Evolutionary conservation across 768 basidiomycete species (phyloP).

Genomic region (Suillus occidentalis): DNA sequence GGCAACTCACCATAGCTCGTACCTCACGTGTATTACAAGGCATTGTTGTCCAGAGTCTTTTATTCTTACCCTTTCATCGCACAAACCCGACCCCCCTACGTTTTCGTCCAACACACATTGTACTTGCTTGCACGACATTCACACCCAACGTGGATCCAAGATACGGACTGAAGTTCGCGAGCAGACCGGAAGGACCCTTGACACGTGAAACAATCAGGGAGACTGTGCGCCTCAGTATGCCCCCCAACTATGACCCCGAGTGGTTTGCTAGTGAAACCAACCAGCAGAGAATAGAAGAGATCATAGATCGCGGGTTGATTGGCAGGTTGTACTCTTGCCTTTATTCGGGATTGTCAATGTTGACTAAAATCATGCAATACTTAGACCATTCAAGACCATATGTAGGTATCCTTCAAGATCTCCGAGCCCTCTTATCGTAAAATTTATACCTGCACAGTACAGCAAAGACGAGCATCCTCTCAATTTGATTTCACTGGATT

Average conservation of each 20-base stretch:
- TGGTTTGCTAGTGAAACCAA: constrained; percentile 36
- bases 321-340: constrained; percentile 17
- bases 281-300: constrained; percentile 24
- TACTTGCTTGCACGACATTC: constrained; percentile 37
- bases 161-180: constrained; percentile 32
- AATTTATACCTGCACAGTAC: constrained; percentile 7
- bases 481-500: constrained; percentile 31
- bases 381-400: constrained; percentile 32
- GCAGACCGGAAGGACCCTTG: constrained; percentile 15
- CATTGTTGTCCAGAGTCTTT: constrained; percentile 43
- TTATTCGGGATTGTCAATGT: neutral
- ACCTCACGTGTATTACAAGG: constrained; percentile 27
- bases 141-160: constrained; percentile 28
- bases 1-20: neutral
- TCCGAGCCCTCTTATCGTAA: neutral
- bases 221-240: constrained; percentile 29
- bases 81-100: constrained; percentile 35
- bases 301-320: constrained; percentile 24
- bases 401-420: constrained; percentile 30
- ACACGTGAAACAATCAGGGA: constrained; percentile 34
- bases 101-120: constrained; percentile 42
- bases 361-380: constrained; percentile 1
- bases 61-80: constrained; percentile 42
- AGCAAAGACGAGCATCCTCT: neutral
- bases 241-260: constrained; percentile 33